Percentiles rank a stretch among this genome's conserved stretches.
Conservation (phyloP, 164 flowering plant genomes). For the Taxillus chinensis region DNA sequence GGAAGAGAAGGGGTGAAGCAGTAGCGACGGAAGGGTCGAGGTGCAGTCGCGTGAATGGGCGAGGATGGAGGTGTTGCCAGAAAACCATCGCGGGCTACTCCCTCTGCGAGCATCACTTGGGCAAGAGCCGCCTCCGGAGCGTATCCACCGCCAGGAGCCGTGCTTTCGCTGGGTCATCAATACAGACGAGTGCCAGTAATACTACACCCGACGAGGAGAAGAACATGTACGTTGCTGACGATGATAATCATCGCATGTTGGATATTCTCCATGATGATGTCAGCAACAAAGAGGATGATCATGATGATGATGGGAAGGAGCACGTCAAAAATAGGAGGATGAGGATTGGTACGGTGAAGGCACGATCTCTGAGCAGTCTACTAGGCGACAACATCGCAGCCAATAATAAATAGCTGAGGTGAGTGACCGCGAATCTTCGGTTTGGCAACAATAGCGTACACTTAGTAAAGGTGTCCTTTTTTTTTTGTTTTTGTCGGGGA, state of each 20-base stretch:
- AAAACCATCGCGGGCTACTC: conserved; percentile 80
- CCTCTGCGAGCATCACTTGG: conserved; percentile 84
- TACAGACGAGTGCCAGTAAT: background rate
- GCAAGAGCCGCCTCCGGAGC: conserved; percentile 68
- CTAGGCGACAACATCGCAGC: conserved; percentile 20
- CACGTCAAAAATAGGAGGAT: conserved; percentile 26
- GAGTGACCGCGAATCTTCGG: no score
- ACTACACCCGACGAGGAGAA: background rate
- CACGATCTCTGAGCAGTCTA: conserved; percentile 67
- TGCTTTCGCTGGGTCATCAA: conserved; percentile 6
- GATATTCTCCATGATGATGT: no score
- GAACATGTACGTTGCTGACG: background rate
- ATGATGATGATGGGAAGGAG: conserved; percentile 12
- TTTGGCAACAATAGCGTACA: no score
- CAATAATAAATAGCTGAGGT: no score
- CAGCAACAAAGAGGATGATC: background rate
- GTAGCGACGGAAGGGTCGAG: conserved; percentile 63
- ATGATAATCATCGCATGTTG: no score
- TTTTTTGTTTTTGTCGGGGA: no score
- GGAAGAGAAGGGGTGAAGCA: conserved; percentile 24
- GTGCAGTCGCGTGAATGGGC: conserved; percentile 82
- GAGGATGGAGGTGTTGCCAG: conserved; percentile 91
- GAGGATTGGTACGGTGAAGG: conserved; percentile 68
- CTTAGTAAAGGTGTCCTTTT: no score
- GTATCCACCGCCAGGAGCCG: conserved; percentile 34